Percentiles rank a stretch among this genome's conserved stretches.
Evolutionary conservation across 1,284 basidiomycete genomes (phyloP).

Genomic region (Rhodotorula glutinis): DNA sequence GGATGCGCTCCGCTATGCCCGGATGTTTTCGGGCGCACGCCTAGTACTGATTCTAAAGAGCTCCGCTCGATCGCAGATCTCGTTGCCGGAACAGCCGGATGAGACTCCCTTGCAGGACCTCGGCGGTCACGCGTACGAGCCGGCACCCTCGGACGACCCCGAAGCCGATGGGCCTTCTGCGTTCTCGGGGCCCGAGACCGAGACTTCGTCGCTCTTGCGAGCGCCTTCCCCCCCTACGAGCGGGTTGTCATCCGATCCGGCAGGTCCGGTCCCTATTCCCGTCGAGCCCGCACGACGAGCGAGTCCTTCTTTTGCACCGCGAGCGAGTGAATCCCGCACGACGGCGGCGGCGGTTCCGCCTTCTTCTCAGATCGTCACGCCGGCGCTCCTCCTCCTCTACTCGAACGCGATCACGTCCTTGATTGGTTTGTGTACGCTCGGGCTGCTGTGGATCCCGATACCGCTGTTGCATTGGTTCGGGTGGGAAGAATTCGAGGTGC

Average conservation of each 20-base stretch:
- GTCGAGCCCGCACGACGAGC: too few relatives aligned
- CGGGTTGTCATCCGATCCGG: too few relatives aligned
- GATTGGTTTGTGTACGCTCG: slow-evolving; percentile 64
- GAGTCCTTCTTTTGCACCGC: too few relatives aligned
- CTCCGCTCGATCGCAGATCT: background rate
- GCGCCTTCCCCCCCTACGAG: slow-evolving; percentile 7
- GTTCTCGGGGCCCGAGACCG: background rate
- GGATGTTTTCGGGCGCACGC: background rate
- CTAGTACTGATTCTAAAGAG: background rate
- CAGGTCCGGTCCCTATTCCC: too few relatives aligned
- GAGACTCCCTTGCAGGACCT: slow-evolving; percentile 1
- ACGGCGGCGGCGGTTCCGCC: slow-evolving; percentile 54
- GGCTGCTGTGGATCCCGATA: slow-evolving; percentile 65
- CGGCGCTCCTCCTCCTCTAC: slow-evolving; percentile 62
- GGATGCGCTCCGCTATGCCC: background rate
- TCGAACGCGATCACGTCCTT: slow-evolving; percentile 67
- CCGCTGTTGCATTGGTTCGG: slow-evolving; percentile 63
- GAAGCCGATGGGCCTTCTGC: background rate
- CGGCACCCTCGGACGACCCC: slow-evolving; percentile 5
- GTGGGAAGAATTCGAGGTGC: slow-evolving; percentile 61
- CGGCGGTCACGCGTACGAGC: background rate
- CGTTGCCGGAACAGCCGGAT: background rate
- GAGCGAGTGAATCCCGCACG: too few relatives aligned
- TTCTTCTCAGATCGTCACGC: slow-evolving; percentile 37
- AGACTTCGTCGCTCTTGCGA: slow-evolving; percentile 25